These are phyloP conservation scores for Exophiala alcalophila DNA, from an alignment of 2,329 filamentous ascomycete genomes.

Conservation along the genomic window DNA sequence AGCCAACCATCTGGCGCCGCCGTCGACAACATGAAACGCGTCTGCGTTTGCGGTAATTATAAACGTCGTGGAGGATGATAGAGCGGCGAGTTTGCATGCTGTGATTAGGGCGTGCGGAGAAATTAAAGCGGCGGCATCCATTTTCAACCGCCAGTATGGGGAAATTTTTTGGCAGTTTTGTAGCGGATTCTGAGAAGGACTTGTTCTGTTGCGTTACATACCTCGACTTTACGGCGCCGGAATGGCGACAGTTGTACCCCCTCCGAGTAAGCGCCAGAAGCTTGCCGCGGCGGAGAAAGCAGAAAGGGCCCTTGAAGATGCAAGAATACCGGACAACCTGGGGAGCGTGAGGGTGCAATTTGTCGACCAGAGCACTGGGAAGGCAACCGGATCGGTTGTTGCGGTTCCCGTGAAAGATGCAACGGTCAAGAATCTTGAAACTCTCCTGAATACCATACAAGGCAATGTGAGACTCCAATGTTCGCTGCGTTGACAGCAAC, in stretches of 20 bases:
- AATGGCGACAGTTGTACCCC: slow-evolving; percentile 81
- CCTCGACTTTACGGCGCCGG: neutral
- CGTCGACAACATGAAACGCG: too few relatives aligned
- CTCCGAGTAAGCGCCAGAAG: slow-evolving; percentile 82
- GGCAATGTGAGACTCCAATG: slow-evolving; percentile 57
- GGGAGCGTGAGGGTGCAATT: slow-evolving; percentile 85
- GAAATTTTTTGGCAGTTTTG: too few relatives aligned
- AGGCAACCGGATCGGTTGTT: slow-evolving; percentile 67
- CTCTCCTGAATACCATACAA: slow-evolving; percentile 79
- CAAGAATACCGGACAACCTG: slow-evolving; percentile 61
- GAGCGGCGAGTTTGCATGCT: too few relatives aligned
- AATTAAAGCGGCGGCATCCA: too few relatives aligned
- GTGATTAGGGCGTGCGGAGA: too few relatives aligned
- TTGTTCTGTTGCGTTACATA: neutral
- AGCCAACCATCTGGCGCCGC: too few relatives aligned
- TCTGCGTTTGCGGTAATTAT: too few relatives aligned
- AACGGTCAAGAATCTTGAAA: slow-evolving; percentile 82
- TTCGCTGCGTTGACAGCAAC: neutral
- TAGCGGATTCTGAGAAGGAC: too few relatives aligned
- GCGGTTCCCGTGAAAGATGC: slow-evolving; percentile 80
- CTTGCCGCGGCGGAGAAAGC: slow-evolving; percentile 69
- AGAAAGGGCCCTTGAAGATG: slow-evolving; percentile 71
- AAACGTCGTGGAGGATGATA: too few relatives aligned
- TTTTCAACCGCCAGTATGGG: too few relatives aligned
- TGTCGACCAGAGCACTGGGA: slow-evolving; percentile 70